Percentiles rank a stretch among this genome's conserved stretches.
phyloP scores from a whole-genome alignment of 371 early-diverging fungal species.

The Zychaea mexicana region DNA sequence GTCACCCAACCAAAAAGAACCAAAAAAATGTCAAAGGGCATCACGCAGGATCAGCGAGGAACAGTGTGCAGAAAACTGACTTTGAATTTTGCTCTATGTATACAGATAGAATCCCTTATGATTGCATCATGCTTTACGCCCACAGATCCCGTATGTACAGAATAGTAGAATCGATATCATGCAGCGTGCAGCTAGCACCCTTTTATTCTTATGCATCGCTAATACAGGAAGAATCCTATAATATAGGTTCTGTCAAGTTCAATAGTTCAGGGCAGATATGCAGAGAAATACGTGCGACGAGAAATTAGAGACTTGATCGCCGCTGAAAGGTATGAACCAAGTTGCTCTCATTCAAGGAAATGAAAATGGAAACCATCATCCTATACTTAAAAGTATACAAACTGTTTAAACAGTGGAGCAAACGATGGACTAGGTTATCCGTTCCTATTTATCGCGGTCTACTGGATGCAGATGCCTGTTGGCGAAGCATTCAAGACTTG shows the following conservation, averaged over 20 bases:
- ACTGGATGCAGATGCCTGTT: slow-evolving; percentile 57
- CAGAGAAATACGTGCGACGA: slow-evolving; percentile 85
- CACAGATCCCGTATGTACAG: slow-evolving; percentile 44
- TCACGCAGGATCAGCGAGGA: not conserved
- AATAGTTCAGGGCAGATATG: slow-evolving; percentile 94
- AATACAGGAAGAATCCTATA: no score
- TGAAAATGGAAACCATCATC: slow-evolving; percentile 48
- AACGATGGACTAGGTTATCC: slow-evolving; percentile 90
- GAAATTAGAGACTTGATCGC: slow-evolving; percentile 83
- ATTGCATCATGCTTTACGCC: slow-evolving; percentile 54
- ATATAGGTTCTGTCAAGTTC: slow-evolving; percentile 82
- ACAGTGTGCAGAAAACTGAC: no score
- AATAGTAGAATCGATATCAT: no score
- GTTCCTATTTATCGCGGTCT: slow-evolving; percentile 82
- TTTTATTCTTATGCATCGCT: slow-evolving; percentile 12
- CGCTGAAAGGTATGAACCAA: slow-evolving; percentile 63
- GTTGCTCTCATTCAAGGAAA: not conserved
- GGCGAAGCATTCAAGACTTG: slow-evolving; percentile 74
- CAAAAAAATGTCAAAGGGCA: not conserved
- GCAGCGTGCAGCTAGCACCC: no score
- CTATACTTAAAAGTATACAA: not conserved
- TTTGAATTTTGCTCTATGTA: not conserved
- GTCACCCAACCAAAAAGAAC: not conserved
- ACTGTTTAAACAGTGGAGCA: slow-evolving; percentile 63
- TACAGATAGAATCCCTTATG: slow-evolving; percentile 42